Evolutionary conservation across 768 basidiomycete genomes (phyloP).

Genomic region (Kwoniella sp.): DNA sequence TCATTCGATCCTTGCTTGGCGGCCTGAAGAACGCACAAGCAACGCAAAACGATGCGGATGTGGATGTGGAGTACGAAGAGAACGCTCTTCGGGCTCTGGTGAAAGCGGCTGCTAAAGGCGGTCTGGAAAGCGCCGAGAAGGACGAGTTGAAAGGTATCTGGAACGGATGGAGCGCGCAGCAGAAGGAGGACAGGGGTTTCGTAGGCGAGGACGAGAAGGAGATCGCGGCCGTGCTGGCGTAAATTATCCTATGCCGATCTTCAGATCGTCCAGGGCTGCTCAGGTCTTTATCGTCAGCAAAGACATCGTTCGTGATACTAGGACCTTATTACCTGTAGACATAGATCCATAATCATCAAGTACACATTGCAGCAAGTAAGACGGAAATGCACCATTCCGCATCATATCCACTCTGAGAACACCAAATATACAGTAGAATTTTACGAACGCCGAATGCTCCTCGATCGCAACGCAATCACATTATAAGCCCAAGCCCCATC

Average conservation of each 20-base stretch:
- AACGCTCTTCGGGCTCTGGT: constrained; percentile 39
- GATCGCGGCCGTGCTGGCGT: constrained; percentile 6
- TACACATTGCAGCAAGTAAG: too few species aligned
- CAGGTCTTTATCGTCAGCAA: too few species aligned
- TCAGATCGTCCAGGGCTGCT: not conserved
- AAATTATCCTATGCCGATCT: too few species aligned
- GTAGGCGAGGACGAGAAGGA: constrained; percentile 16
- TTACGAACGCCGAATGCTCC: too few species aligned
- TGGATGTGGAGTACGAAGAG: constrained; percentile 46
- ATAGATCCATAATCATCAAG: constrained; percentile 3
- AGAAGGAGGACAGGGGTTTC: constrained; percentile 23
- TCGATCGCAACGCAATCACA: too few species aligned
- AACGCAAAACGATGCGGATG: constrained; percentile 6
- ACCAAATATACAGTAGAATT: too few species aligned
- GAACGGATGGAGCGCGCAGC: constrained; percentile 9
- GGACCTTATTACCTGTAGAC: not conserved
- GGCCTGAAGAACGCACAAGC: constrained; percentile 17
- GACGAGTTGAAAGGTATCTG: constrained; percentile 19
- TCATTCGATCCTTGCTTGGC: constrained; percentile 25
- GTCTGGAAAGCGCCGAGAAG: constrained; percentile 14
- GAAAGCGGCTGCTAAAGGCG: constrained; percentile 33
- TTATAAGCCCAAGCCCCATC: too few species aligned
- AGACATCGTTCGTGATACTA: not conserved
- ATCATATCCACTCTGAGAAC: too few species aligned
- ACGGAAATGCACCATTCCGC: too few species aligned